phyloP scores from a whole-genome alignment of 2,329 filamentous ascomycete species.

The Hypoxylon sp. region DNA sequence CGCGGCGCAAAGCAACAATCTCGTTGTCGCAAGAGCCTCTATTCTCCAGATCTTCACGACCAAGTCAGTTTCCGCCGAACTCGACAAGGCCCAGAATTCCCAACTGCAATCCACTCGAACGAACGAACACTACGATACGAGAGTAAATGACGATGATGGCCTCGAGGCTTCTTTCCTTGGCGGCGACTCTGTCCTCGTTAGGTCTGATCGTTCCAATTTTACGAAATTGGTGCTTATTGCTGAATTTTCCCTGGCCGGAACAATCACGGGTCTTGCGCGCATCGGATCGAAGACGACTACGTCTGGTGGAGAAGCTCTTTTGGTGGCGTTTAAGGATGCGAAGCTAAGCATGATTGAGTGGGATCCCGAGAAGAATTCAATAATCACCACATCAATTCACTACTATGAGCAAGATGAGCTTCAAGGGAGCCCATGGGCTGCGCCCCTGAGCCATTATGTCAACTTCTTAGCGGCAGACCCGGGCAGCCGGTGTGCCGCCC shows the following conservation, averaged over 20 bases:
- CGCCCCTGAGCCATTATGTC: constrained; percentile 79
- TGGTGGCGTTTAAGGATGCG: constrained; percentile 89
- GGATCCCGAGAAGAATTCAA: constrained; percentile 83
- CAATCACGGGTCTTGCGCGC: constrained; percentile 84
- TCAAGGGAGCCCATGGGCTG: constrained; percentile 84
- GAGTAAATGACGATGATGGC: constrained; percentile 72
- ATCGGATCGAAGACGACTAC: constrained; percentile 81
- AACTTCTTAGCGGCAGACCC: constrained; percentile 92
- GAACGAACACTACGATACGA: constrained; percentile 66
- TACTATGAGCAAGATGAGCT: constrained; percentile 97
- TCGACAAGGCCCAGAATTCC: constrained; percentile 64
- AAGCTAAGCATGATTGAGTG: constrained; percentile 95
- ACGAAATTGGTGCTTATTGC: constrained; percentile 87
- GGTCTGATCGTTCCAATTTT: constrained; percentile 74
- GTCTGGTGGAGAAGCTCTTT: constrained; percentile 85
- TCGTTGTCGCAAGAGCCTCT: constrained; percentile 92
- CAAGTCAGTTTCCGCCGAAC: constrained; percentile 75
- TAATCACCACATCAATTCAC: constrained; percentile 94
- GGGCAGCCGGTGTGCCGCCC: constrained; percentile 90
- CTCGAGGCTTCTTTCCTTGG: constrained; percentile 77
- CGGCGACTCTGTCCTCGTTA: constrained; percentile 72
- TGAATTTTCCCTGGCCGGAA: constrained; percentile 87
- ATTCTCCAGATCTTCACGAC: constrained; percentile 91
- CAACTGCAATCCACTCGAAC: constrained; percentile 59
- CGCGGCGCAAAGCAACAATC: constrained; percentile 81